Evolutionary conservation across 306 rosid genomes (phyloP).

Genomic region (Psophocarpus tetragonolobus): DNA sequence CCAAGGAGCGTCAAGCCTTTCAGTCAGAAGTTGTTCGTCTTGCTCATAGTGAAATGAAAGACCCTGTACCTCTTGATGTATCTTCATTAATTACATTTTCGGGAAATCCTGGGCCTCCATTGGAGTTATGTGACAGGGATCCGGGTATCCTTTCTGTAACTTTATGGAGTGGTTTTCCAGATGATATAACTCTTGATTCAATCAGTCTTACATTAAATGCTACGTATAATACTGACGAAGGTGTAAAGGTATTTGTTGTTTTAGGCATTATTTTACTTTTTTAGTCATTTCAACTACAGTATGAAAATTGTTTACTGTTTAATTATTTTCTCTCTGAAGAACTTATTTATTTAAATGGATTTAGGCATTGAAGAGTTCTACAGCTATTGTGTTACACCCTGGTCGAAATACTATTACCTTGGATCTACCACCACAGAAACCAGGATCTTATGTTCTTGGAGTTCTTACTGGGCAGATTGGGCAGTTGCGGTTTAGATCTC

Average conservation of each 20-base stretch:
- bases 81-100: constrained; percentile 94
- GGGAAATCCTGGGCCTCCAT: constrained; percentile 91
- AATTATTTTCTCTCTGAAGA: constrained; percentile 24
- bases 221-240: constrained; percentile 85
- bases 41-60: constrained; percentile 95
- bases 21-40: constrained; percentile 86
- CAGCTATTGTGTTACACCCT: constrained; percentile 78
- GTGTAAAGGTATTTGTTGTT: constrained; percentile 74
- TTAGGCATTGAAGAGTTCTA: constrained; percentile 81
- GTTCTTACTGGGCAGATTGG: constrained; percentile 97
- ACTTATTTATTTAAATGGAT: constrained; percentile 36
- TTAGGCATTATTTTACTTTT: constrained; percentile 29
- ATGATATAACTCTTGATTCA: constrained; percentile 92
- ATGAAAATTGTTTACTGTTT: constrained; percentile 22
- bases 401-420: constrained; percentile 88
- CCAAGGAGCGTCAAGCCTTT: constrained; percentile 87
- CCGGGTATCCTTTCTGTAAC: constrained; percentile 87
- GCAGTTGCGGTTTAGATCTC: constrained; percentile 88
- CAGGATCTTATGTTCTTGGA: constrained; percentile 97
- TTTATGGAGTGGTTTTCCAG: constrained; percentile 97
- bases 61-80: constrained; percentile 94
- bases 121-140: constrained; percentile 91
- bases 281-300: constrained; percentile 26
- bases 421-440: constrained; percentile 93
- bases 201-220: constrained; percentile 87